These are phyloP conservation scores for Ascochyta rabiei DNA, from an alignment of 2,329 filamentous ascomycete species.

Conservation along the genomic window DNA sequence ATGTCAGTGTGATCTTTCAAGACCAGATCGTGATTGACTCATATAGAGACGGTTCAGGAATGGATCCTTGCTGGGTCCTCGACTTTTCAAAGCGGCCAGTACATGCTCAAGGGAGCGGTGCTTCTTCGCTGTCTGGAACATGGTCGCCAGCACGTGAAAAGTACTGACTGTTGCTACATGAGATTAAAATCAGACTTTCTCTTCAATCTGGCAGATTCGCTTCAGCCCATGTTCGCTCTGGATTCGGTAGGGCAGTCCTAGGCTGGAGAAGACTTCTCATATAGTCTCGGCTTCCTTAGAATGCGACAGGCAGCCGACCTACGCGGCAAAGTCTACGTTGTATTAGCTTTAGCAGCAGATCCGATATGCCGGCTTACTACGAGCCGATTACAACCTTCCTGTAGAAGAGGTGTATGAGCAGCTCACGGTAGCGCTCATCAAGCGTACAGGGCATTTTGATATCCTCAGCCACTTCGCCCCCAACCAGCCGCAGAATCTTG, in stretches of 20 bases:
- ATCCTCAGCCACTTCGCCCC: constrained; percentile 7
- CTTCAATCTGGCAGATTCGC: constrained; percentile 4
- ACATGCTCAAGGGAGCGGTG: neutral
- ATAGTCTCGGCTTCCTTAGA: constrained; percentile 6
- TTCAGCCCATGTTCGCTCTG: constrained; percentile 6
- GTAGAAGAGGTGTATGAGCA: constrained; percentile 7
- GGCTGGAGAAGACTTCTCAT: constrained; percentile 4
- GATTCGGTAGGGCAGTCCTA: neutral
- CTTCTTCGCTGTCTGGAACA: constrained; percentile 2
- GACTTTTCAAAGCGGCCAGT: constrained; percentile 6
- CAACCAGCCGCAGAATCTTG: constrained; percentile 1
- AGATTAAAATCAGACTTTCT: constrained; percentile 7
- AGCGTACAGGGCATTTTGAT: neutral
- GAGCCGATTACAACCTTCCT: neutral
- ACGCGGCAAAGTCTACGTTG: constrained; percentile 8
- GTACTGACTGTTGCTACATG: constrained; percentile 6
- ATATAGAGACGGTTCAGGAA: constrained; percentile 11
- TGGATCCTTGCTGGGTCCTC: constrained; percentile 5
- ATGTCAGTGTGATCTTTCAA: constrained; percentile 5
- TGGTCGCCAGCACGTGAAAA: constrained; percentile 1
- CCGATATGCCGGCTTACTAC: neutral
- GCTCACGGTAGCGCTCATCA: constrained; percentile 3
- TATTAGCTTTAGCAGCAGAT: constrained; percentile 2
- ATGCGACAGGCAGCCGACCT: constrained; percentile 3
- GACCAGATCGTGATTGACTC: constrained; percentile 10